Base-by-base conservation (phyloP, 2,329 filamentous ascomycete species). In the Cytospora leucostoma region DNA sequence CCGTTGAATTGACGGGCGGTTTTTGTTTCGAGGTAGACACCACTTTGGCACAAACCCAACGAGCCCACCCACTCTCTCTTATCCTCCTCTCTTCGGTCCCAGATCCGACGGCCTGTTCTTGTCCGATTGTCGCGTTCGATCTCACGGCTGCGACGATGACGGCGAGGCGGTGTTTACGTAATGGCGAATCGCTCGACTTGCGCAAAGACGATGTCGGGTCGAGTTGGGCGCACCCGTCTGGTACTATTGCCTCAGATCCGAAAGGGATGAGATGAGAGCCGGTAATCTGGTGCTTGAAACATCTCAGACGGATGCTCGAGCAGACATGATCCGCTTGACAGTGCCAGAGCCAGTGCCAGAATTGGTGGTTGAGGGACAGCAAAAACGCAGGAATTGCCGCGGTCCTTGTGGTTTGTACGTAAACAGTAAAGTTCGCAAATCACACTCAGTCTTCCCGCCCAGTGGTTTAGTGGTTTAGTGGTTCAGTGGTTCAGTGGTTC, bases 91-190 rank as follows among this genome's bases (percentile, higher is more conserved):
- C 40, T 10, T n/a, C n/a, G 17, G n/a, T 21, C 44, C 8, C n/a
- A 21, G n/a, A 21, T 10, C 11, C 44, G n/a, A 47, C 4, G 5
- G 5, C 8, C 11, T 44, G n/a, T 19, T 7, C 32, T 8, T 57
- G 15, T 47, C 19, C 15, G 34, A 19, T 27, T 21, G 7, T n/a
- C 40, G 17, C 7, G 2, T 44, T 44, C 15, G 40, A 19, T n/a
- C 8, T 44, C 40, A 15, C 38, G 1, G 38, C 38, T 40, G 38
- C 40, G 40, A n/a, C 40, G 40, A 47, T 10, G 44, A 19, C 21
- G n/a, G 44, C 11, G 44, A 10, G 19, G 44, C n/a, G 44, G n/a
- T 11, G 59, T 53, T 61, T 61, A 61, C 59, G 59, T 61, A 61
- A 61, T 61, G 38, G 21, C 4, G 40, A 21, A 12, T 33, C 51